Conservation (phyloP, 2,329 filamentous ascomycete species). For the Cryphonectria radicalis region DNA sequence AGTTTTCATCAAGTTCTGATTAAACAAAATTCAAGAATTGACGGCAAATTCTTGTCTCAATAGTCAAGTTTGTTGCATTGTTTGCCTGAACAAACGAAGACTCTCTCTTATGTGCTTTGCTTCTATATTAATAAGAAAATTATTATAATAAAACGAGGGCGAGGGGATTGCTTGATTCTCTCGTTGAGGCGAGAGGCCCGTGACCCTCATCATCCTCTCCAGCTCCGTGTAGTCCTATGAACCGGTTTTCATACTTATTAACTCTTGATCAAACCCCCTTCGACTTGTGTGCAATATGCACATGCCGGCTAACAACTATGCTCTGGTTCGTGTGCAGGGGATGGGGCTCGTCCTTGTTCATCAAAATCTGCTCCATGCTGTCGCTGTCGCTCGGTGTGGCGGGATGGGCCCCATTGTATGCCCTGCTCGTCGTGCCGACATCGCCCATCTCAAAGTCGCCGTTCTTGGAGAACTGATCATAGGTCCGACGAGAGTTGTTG, state of each 20-base stretch:
- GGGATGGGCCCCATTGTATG: slow-evolving; percentile 18
- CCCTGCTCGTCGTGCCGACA: slow-evolving; percentile 23
- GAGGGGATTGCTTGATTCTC: neutral
- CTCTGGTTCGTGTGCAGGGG: slow-evolving; percentile 11
- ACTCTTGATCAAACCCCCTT: neutral
- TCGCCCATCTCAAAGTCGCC: slow-evolving; percentile 25
- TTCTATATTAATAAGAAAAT: neutral
- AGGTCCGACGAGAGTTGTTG: slow-evolving; percentile 22
- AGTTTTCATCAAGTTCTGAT: no score
- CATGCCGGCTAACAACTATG: slow-evolving; percentile 25
- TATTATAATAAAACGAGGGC: neutral
- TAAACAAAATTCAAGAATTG: neutral
- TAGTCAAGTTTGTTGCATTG: neutral
- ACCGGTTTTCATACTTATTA: neutral
- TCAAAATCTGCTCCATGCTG: slow-evolving; percentile 24
- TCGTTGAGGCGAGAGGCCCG: neutral
- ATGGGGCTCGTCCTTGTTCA: slow-evolving; percentile 12
- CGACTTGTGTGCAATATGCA: slow-evolving; percentile 16
- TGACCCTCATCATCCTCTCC: neutral
- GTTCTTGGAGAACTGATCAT: slow-evolving; percentile 17
- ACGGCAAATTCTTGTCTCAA: neutral
- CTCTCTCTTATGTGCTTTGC: neutral
- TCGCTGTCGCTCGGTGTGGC: slow-evolving; percentile 18
- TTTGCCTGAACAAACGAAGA: neutral
- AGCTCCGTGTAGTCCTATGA: no score